Evolutionary conservation across 345 rosid species (phyloP).

Genomic region (Theobroma cacao): DNA sequence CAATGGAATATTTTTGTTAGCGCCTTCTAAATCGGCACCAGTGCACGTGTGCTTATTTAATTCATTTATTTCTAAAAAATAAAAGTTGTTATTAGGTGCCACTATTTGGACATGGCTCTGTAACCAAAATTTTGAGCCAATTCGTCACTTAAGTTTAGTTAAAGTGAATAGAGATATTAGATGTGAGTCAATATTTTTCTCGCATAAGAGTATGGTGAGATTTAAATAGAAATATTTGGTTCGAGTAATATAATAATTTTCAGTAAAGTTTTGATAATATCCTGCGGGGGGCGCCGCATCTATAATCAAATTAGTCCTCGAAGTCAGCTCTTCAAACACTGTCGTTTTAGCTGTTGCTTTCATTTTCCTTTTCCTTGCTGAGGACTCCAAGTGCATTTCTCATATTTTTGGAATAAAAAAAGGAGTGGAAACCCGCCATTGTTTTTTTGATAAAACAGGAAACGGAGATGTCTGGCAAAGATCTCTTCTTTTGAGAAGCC

Average conservation of each 20-base stretch:
- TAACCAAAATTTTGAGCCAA: background rate
- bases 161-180: background rate
- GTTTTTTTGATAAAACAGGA: background rate
- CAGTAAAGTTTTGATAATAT: too few relatives aligned
- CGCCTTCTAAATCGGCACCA: conserved; percentile 25
- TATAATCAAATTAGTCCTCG: background rate
- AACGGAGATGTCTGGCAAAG: conserved; percentile 3
- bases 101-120: background rate
- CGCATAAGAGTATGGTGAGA: too few relatives aligned
- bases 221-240: too few relatives aligned
- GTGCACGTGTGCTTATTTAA: conserved; percentile 50
- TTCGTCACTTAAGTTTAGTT: background rate
- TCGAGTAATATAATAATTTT: too few relatives aligned
- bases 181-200: background rate
- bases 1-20: conserved; percentile 2
- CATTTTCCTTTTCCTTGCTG: background rate
- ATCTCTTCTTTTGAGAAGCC: conserved; percentile 27
- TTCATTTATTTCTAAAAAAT: background rate
- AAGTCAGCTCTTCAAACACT: background rate
- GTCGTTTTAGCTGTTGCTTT: conserved; percentile 14
- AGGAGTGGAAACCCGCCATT: background rate
- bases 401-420: background rate
- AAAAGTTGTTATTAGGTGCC: conserved; percentile 25
- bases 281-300: too few relatives aligned
- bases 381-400: background rate